A percentile compares a stretch with the other conserved stretches of the same genome.
Conservation (phyloP, 192 early-diverging fungal genomes). For the Haplosporangium gracile region DNA sequence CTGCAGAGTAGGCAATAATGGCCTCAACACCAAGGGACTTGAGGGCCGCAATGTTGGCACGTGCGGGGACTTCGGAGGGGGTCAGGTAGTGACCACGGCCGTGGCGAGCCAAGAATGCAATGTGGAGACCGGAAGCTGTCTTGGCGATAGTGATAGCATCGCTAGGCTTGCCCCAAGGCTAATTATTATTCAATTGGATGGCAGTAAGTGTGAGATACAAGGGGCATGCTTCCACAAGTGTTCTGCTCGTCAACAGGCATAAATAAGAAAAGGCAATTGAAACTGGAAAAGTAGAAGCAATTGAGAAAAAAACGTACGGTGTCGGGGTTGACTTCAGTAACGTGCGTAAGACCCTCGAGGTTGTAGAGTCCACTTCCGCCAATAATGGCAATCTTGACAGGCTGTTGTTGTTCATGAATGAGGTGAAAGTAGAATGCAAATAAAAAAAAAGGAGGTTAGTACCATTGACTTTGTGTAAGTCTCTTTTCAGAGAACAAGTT, state of each 20-base stretch:
- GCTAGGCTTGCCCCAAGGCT: constrained; percentile 91
- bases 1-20: constrained; percentile 97
- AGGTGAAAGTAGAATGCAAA: background rate
- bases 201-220: constrained; percentile 14
- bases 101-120: constrained; percentile 98
- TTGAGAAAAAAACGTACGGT: constrained; percentile 69
- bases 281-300: no score
- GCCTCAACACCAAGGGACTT: constrained; percentile 94
- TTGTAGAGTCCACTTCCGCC: constrained; percentile 96
- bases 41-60: constrained; percentile 98
- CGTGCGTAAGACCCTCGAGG: constrained; percentile 82
- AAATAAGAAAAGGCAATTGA: background rate
- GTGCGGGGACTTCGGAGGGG: constrained; percentile 91
- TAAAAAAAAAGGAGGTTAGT: background rate
- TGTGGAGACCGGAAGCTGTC: constrained; percentile 77
- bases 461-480: background rate
- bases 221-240: background rate
- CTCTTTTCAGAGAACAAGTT: background rate
- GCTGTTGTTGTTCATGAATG: constrained; percentile 17
- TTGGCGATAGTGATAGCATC: constrained; percentile 88
- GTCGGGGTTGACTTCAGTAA: constrained; percentile 87
- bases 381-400: constrained; percentile 90
- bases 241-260: background rate
- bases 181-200: background rate
- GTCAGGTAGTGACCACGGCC: constrained; percentile 90